Conservation (phyloP, 805 yeast genomes). For the Blastobotrys peoriensis region DNA sequence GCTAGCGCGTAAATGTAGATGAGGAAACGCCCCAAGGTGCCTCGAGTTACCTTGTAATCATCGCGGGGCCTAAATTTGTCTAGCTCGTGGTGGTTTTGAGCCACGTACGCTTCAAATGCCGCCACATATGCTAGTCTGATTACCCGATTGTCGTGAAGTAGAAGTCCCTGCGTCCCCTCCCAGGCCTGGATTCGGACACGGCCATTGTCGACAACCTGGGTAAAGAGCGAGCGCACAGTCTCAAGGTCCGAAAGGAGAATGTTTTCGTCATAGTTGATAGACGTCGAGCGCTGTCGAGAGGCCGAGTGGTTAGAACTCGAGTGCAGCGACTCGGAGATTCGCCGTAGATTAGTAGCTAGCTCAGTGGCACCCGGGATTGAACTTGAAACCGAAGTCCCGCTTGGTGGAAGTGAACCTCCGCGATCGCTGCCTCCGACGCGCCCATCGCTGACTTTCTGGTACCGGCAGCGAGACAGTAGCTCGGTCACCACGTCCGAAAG, state of each 20-base stretch:
- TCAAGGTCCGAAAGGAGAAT: slow-evolving; percentile 20
- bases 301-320: not conserved
- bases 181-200: slow-evolving; percentile 22
- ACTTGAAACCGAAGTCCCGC: no score
- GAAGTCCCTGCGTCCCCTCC: slow-evolving; percentile 28
- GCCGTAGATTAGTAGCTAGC: slow-evolving; percentile 2
- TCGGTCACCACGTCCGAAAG: slow-evolving; percentile 74
- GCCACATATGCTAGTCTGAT: slow-evolving; percentile 21
- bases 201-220: slow-evolving; percentile 7
- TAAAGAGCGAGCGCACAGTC: slow-evolving; percentile 21
- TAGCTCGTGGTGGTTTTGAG: slow-evolving; percentile 7
- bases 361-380: no score
- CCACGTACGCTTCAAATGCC: slow-evolving; percentile 21
- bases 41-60: slow-evolving; percentile 6
- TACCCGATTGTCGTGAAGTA: slow-evolving; percentile 18
- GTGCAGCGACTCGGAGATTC: not conserved
- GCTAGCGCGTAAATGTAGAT: slow-evolving; percentile 5
- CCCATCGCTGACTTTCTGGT: not conserved
- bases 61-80: slow-evolving; percentile 5
- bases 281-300: not conserved
- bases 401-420: not conserved
- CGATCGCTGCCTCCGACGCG: not conserved
- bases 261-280: slow-evolving; percentile 1
- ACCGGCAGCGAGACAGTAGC: slow-evolving; percentile 30
- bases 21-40: slow-evolving; percentile 12